A percentile compares a stretch with the other conserved stretches of the same genome.
Conservation (phyloP, 1,284 basidiomycete genomes). For the Lignosus rhinocerotis region DNA sequence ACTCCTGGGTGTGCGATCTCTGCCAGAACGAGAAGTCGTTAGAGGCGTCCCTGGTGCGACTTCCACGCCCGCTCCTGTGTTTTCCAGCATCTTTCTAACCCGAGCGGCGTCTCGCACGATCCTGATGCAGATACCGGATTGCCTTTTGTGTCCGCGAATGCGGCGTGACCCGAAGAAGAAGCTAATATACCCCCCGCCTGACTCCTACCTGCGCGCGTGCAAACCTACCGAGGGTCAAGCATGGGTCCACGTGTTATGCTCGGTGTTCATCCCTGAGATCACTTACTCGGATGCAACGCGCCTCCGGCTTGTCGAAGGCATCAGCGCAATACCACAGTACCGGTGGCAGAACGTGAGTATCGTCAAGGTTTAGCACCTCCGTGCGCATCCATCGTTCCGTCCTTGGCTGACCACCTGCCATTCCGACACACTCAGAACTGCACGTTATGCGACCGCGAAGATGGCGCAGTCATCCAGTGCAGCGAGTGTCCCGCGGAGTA, state of each 20-base stretch:
- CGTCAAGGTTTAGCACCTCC: not conserved
- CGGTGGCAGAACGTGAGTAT: conserved; percentile 64
- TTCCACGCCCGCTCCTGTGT: not conserved
- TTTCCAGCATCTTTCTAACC: not conserved
- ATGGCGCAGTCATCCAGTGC: conserved; percentile 85
- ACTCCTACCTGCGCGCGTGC: conserved; percentile 79
- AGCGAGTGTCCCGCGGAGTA: conserved; percentile 79
- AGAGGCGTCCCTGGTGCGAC: conserved; percentile 76
- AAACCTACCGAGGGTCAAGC: conserved; percentile 95
- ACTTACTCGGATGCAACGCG: conserved; percentile 73
- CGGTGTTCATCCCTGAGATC: conserved; percentile 85
- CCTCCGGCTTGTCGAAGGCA: conserved; percentile 84
- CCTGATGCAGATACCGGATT: conserved; percentile 60
- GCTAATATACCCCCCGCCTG: conserved; percentile 46
- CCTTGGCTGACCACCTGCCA: not conserved
- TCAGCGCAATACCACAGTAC: conserved; percentile 69
- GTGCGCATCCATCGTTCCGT: not conserved
- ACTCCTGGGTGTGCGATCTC: conserved; percentile 83
- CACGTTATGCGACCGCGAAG: conserved; percentile 61
- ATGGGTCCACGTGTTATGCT: conserved; percentile 91
- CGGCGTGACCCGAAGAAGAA: conserved; percentile 50
- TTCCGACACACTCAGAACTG: conserved; percentile 46
- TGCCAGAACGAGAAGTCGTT: conserved; percentile 79
- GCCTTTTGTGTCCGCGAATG: conserved; percentile 71
- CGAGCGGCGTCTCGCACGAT: not conserved